Base-by-base conservation (phyloP, 352 stramenopile genomes). In the Detonula confervacea region DNA sequence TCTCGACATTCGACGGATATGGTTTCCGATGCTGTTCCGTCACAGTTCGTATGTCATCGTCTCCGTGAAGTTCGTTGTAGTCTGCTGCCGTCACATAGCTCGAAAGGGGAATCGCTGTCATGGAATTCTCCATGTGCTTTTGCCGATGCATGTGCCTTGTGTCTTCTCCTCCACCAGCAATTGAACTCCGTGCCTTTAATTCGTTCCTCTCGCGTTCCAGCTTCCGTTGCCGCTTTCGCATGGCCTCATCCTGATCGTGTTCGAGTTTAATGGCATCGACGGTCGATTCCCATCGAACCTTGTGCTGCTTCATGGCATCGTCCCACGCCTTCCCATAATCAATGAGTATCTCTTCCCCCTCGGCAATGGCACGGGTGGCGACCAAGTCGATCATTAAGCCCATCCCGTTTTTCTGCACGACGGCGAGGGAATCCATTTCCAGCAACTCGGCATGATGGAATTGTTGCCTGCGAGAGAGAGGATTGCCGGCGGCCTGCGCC, bases 401-500 rank as follows among this genome's bases (percentile, higher is more conserved):
- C 65, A 83, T 87, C 5, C 83, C 83, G 54, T 90, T 71, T 35
- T 60, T 84, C 20, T 68, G 22, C 0, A 68, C 30, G 1, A 88
- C 77, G 12, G 33, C 16, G 20, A 80, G 57, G 30, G 69, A 51
- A 49, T 71, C 66, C 44, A 80, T 47, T 24, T 77, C 9, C 3
- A 90, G 83, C 12, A 90, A 60, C 69, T 90, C 80, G 24, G 44
- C 27, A 77, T 90, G 81, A 56, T 90, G 84, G 61, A 81, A 84
- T 72, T 86, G 51, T 47, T 84, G 39, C 30, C 29, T 75, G 74
- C 27, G 33, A 72, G 54, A 52, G 5, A 42, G 33, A 12, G 33
- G 33, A 42, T 42, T 42, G 33, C 33, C 33, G 33, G 33, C 33
- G 11, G 33, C 33, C 33, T 42, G 33, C 55, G 14, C 30, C 1